Evolutionary conservation across 306 rosid species (phyloP).

Genomic region (Oemleria cerasiformis): DNA sequence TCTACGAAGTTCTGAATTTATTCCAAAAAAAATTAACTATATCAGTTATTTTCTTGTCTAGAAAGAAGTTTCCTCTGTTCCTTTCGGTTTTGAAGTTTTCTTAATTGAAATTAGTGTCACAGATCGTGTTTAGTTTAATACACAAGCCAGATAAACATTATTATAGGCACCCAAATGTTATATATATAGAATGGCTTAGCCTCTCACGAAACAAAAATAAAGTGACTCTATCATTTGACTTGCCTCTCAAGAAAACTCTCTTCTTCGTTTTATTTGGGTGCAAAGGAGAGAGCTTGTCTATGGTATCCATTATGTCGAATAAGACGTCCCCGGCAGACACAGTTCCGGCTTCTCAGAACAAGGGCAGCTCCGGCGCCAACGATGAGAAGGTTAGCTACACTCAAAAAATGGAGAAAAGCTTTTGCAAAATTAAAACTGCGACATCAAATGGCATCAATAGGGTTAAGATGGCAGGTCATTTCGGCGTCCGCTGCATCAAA

Average conservation of each 20-base stretch:
- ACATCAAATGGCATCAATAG: slow-evolving; percentile 35
- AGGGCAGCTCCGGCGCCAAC: slow-evolving; percentile 5
- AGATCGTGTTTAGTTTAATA: too few species aligned
- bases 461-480: slow-evolving; percentile 31
- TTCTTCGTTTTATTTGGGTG: background rate
- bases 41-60: background rate
- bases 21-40: background rate
- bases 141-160: background rate
- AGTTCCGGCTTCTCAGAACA: background rate
- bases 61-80: background rate
- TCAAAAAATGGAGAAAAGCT: slow-evolving; percentile 24
- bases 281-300: background rate
- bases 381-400: slow-evolving; percentile 12
- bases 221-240: background rate
- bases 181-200: background rate
- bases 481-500: slow-evolving; percentile 37
- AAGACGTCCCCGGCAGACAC: slow-evolving; percentile 19
- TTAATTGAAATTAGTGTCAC: background rate
- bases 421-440: slow-evolving; percentile 21
- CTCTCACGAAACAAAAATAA: background rate
- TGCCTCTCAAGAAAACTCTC: background rate
- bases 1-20: background rate
- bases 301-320: slow-evolving; percentile 21
- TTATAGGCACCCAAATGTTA: background rate
- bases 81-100: background rate